Evolutionary conservation across 495 filamentous ascomycete genomes (phyloP), one percentile per base, ranked within the genome.

Genomic region (Neurospora sp.): DNA sequence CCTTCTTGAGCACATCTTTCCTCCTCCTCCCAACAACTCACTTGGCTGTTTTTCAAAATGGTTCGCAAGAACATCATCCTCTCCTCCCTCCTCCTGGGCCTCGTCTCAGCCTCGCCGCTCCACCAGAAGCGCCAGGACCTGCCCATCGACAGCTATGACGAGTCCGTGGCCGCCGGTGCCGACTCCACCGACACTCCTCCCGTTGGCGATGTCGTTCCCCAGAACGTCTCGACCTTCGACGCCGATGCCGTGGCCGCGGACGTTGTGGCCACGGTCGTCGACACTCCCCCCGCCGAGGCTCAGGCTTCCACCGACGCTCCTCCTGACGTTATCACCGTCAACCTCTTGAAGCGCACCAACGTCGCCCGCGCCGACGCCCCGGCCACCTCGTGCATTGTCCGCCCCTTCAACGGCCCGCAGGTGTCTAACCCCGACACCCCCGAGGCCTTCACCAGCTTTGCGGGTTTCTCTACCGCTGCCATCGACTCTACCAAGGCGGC

Each of bases 381-480:
- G 16, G 44, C 46, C 27, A 31, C 71, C 44, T n/a, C 42, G 4
- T 77, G 76, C 72, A 73, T 70, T 38, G 59, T 72, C 14, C 73
- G 76, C 7, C 59, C 70, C 20, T 75, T 27, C 76, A 77, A 77
- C 70, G 76, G 76, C 16, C 76, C 76, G 38, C 59, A 41, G 70
- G 75, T 35, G 39, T 42, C 20, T 35, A 35, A 44, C 12, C 39
- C 70, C 10, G 70, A 77, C 70, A 73, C 71, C 3, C 31, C 72
- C 0, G 72, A 70, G 35, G 72, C 39, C n/a, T 77, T 77, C 46
- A 69, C 71, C 16, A 46, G 39, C 70, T 70, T 70, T 14, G 18
- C 38, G 11, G 48, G 1, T 0, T 74, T 75, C 20, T 12, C 40
- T 40, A 18, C 44, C 11, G 40, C 48, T 41, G 76, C 74, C 72